phyloP scores from a whole-genome alignment of 2,329 filamentous ascomycete genomes.

The Calonectria multiphialidica region DNA sequence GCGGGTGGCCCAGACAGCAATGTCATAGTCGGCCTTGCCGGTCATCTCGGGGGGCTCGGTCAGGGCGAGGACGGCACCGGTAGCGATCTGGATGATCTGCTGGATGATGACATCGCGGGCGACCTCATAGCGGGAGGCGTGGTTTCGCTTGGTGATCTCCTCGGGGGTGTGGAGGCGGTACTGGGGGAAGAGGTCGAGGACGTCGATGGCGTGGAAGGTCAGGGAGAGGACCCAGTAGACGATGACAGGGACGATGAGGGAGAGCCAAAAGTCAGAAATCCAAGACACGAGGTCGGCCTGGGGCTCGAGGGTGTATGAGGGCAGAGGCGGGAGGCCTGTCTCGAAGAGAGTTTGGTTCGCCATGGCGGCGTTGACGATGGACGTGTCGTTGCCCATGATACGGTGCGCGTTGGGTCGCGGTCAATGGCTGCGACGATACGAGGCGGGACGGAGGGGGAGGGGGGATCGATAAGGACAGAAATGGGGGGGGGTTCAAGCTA shows the following conservation, averaged over 20 bases:
- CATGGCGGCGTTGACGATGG: conserved; percentile 52
- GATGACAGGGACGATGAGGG: conserved; percentile 80
- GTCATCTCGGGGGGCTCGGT: conserved; percentile 80
- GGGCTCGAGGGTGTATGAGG: conserved; percentile 79
- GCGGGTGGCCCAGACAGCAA: conserved; percentile 90
- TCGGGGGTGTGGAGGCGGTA: conserved; percentile 96
- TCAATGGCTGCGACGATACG: background rate
- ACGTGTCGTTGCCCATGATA: conserved; percentile 56
- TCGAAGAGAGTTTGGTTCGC: conserved; percentile 68
- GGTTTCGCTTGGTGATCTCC: conserved; percentile 89
- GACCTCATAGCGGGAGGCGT: conserved; percentile 86
- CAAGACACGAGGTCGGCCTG: conserved; percentile 80
- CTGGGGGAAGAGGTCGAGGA: conserved; percentile 86
- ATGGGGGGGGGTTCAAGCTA: background rate
- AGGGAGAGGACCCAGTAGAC: conserved; percentile 91
- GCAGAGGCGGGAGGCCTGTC: conserved; percentile 80
- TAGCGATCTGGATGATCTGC: conserved; percentile 87
- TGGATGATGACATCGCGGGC: conserved; percentile 92
- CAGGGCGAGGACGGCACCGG: conserved; percentile 75
- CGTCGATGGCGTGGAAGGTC: conserved; percentile 89
- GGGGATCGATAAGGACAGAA: background rate
- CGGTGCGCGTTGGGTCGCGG: conserved; percentile 15
- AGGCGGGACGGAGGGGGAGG: background rate
- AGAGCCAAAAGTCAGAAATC: conserved; percentile 84
- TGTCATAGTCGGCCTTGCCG: conserved; percentile 86